Evolutionary conservation across 225 moss, liverwort and hornwort species (phyloP).

Genomic region (Antitrichia curtipendula): DNA sequence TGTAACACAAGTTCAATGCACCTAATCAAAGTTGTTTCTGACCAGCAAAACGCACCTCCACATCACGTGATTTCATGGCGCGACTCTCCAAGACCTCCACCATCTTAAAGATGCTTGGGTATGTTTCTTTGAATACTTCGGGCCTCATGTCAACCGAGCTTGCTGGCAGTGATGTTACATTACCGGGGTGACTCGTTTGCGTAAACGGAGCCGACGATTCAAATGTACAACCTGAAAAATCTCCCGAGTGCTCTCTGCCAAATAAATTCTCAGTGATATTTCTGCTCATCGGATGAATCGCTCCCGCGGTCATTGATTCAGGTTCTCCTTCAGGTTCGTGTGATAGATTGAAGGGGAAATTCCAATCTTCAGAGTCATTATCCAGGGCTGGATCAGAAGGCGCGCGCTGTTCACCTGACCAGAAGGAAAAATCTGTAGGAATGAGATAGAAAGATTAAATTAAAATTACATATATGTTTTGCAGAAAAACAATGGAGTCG

Average conservation of each 20-base stretch:
- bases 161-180: background rate
- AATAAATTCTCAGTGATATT: background rate
- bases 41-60: background rate
- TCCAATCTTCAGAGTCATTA: background rate
- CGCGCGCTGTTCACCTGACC: background rate
- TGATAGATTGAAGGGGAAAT: background rate
- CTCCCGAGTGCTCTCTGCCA: background rate
- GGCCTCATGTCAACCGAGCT: background rate
- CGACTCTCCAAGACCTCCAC: conserved; percentile 33
- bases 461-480: background rate
- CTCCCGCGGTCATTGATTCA: background rate
- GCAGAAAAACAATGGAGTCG: background rate
- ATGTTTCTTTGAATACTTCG: conserved; percentile 14
- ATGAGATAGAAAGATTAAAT: background rate
- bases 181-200: background rate
- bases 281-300: background rate
- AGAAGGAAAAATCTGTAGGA: conserved; percentile 11
- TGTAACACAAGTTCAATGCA: background rate
- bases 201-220: background rate
- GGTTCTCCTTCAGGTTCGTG: background rate
- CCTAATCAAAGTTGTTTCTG: background rate
- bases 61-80: background rate
- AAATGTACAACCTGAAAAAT: conserved; percentile 1
- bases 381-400: conserved; percentile 1
- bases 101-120: conserved; percentile 29